Base-by-base conservation (phyloP, 176 grass and related monocot genomes). In the Phoenix roebelenii region DNA sequence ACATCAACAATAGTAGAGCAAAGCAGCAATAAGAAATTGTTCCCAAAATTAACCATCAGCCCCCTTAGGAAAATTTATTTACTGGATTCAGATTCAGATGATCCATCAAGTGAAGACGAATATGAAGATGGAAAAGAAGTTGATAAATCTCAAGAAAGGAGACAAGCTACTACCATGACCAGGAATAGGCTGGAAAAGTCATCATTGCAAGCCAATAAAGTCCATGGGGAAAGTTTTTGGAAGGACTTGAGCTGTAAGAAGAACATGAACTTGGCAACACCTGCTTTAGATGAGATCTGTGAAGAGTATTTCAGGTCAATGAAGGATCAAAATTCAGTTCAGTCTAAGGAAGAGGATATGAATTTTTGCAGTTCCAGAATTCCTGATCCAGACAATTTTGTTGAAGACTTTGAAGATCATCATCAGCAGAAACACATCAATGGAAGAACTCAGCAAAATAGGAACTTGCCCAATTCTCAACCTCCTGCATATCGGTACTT, bases 211-310 rank as follows among this genome's bases (percentile, higher is more conserved):
- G 57, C 66, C 71, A 80, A 59, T 30, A 78, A 82, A 49, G 17
- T 55, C 32, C 51, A 67, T 65, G 30, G n/a, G 10, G 70, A 19
- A 25, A 68, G 61, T 64, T 39, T 68, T 29, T 58, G 50, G 4
- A 48, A 53, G 35, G 78, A 80, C 48, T 26, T 61, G 0, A 20
- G 35, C 3, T 16, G 23, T 48, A 76, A 39, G 15, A 69, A 82
- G 52, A 70, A 59, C 51, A 39, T 70, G 58, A 85, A 39, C 71
- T 76, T 85, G 65, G 75, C 57, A 3, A 96, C 86, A 59, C 91
- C 86, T 82, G 86, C 80, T 60, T 70, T 90, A 39, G 91, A 96
- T 66, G 74, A 96, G 39, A 90, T 90, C 28, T 96, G 91, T 58
- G 74, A 81, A 2, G 91, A 90, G 23, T 96, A 96, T 82, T 87